Evolutionary conservation across 768 basidiomycete species (phyloP).

Genomic region (Amanita thiersii): DNA sequence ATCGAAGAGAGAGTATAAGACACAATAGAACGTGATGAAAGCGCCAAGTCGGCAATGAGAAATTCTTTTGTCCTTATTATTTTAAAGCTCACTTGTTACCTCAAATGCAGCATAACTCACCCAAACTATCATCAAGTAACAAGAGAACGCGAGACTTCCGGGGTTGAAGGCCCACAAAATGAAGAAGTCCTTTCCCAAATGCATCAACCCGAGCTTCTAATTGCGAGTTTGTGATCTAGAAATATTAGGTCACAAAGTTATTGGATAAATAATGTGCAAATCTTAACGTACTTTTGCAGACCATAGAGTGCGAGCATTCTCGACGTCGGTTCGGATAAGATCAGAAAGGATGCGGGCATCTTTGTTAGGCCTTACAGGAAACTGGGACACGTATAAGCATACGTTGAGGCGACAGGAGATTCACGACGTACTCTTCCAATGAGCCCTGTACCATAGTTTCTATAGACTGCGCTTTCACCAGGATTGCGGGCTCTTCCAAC

Average conservation of each 20-base stretch:
- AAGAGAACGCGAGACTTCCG: conserved; percentile 64
- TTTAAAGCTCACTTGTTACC: not conserved
- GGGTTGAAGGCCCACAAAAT: conserved; percentile 44
- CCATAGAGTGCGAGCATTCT: conserved; percentile 71
- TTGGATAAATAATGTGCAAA: conserved; percentile 1
- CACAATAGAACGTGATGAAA: conserved; percentile 60
- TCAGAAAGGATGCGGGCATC: conserved; percentile 62
- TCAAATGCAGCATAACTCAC: conserved; percentile 28
- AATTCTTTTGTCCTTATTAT: conserved; percentile 50
- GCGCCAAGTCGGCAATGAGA: conserved; percentile 70
- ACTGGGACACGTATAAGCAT: conserved; percentile 32
- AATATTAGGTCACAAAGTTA: conserved; percentile 4
- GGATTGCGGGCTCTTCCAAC: conserved; percentile 74
- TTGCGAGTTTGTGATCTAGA: conserved; percentile 65
- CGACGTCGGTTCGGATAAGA: conserved; percentile 57
- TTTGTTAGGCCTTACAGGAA: conserved; percentile 64
- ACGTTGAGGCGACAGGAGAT: conserved; percentile 1
- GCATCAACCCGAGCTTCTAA: conserved; percentile 65
- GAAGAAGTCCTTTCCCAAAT: conserved; percentile 66
- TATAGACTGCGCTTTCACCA: conserved; percentile 79
- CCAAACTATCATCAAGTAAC: conserved; percentile 71
- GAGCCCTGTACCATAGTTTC: conserved; percentile 83
- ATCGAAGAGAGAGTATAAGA: conserved; percentile 59
- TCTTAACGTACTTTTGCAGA: conserved; percentile 54
- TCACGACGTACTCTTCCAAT: conserved; percentile 67